These are phyloP conservation scores for Allium fistulosum DNA, from an alignment of 106 monocot species.

Conservation along the genomic window DNA sequence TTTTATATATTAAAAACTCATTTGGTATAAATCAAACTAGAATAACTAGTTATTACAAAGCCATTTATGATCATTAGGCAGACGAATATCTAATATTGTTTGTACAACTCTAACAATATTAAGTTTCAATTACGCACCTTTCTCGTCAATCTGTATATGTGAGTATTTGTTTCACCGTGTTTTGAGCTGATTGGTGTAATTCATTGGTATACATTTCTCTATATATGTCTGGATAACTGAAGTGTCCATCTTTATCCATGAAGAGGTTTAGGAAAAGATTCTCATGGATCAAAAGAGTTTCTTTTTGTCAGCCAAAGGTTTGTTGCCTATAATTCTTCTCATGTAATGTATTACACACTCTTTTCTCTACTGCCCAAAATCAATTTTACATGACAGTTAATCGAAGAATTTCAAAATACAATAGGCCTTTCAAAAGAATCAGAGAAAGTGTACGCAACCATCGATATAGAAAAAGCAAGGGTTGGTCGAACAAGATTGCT, in stretches of 20 bases:
- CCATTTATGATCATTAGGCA: no score
- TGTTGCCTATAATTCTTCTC: background rate
- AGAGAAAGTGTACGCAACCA: conserved; percentile 17
- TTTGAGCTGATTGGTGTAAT: background rate
- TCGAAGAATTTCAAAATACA: background rate
- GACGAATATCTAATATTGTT: no score
- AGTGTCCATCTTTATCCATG: background rate
- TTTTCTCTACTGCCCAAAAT: background rate
- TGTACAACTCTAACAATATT: no score
- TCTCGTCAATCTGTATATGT: no score
- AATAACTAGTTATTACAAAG: no score
- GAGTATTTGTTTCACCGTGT: no score
- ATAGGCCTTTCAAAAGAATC: background rate
- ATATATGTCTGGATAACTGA: background rate
- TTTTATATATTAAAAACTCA: no score
- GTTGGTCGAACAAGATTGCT: conserved; percentile 17
- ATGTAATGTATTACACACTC: background rate
- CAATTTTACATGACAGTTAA: background rate
- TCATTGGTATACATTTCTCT: background rate
- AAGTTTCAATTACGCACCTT: no score
- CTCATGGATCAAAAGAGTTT: conserved; percentile 20
- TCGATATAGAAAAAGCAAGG: conserved; percentile 17
- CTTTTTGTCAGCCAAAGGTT: conserved; percentile 8
- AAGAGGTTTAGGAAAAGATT: conserved; percentile 5
- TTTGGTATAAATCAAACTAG: no score